Evolutionary conservation across 148 eudicot species (phyloP).

Genomic region (Drosera capensis): DNA sequence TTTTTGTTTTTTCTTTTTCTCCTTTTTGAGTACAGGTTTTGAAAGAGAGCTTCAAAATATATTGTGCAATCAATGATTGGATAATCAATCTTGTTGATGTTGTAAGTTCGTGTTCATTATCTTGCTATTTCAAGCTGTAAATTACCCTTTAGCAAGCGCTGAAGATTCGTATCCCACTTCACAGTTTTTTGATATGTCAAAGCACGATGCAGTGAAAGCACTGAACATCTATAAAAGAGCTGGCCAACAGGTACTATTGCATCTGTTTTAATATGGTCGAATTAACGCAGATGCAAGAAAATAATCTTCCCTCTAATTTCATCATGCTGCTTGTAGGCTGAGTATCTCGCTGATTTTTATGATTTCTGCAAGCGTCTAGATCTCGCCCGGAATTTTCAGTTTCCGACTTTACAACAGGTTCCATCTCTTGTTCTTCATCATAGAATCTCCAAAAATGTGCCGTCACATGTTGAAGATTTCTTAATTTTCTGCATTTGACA

Average conservation of each 20-base stretch:
- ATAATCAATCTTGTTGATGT: slow-evolving; percentile 88
- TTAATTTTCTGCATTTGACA: slow-evolving; percentile 18
- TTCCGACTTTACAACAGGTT: slow-evolving; percentile 93
- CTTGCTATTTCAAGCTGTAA: slow-evolving; percentile 1
- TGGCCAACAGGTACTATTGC: slow-evolving; percentile 61
- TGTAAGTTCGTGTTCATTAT: slow-evolving; percentile 31
- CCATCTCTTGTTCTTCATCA: too few relatives aligned
- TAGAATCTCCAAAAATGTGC: too few relatives aligned
- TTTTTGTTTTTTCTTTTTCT: neutral
- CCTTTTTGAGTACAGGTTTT: slow-evolving; percentile 35
- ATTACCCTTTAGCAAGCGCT: too few relatives aligned
- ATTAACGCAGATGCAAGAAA: neutral
- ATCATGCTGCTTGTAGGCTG: slow-evolving; percentile 51
- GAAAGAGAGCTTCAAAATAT: slow-evolving; percentile 93
- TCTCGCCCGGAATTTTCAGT: slow-evolving; percentile 82
- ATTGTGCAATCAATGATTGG: slow-evolving; percentile 91
- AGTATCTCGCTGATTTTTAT: slow-evolving; percentile 66
- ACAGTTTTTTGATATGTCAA: slow-evolving; percentile 90
- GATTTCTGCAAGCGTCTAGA: slow-evolving; percentile 80
- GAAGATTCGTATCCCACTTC: too few relatives aligned
- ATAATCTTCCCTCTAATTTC: neutral
- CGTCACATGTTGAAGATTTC: neutral
- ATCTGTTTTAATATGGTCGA: neutral
- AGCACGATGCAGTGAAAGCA: slow-evolving; percentile 88
- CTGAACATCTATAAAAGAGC: slow-evolving; percentile 79